Conservation (phyloP, 140 eudicot genomes). For the Ambrosia hybrid region DNA sequence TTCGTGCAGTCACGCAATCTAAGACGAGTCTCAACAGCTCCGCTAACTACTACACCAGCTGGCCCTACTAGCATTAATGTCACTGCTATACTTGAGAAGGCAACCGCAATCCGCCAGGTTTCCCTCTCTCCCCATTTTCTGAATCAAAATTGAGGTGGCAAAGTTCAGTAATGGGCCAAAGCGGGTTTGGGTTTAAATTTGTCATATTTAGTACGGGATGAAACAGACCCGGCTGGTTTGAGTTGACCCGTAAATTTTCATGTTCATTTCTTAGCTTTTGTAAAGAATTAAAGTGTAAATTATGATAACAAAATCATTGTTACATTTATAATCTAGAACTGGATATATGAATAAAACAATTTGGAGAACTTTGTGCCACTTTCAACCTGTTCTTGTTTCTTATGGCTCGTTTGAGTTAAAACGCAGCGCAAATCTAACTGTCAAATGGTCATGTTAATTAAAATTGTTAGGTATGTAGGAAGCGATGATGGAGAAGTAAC, state of each 20-base stretch:
- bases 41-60: constrained; percentile 35
- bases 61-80: constrained; percentile 50
- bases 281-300: no score
- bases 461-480: constrained; percentile 37
- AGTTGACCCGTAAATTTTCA: no score
- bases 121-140: neutral
- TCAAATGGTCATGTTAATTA: neutral
- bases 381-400: neutral
- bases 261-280: no score
- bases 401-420: neutral
- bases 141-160: neutral
- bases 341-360: no score
- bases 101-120: constrained; percentile 95
- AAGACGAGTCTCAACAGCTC: constrained; percentile 58
- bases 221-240: no score
- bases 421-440: neutral
- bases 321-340: no score
- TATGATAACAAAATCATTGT: no score
- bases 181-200: neutral
- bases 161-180: neutral
- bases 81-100: constrained; percentile 89
- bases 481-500: constrained; percentile 48
- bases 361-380: no score
- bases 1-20: constrained; percentile 76
- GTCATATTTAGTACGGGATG: no score